Conservation (phyloP, 1,284 basidiomycete genomes). For the Lentinula novae-zelandiae region DNA sequence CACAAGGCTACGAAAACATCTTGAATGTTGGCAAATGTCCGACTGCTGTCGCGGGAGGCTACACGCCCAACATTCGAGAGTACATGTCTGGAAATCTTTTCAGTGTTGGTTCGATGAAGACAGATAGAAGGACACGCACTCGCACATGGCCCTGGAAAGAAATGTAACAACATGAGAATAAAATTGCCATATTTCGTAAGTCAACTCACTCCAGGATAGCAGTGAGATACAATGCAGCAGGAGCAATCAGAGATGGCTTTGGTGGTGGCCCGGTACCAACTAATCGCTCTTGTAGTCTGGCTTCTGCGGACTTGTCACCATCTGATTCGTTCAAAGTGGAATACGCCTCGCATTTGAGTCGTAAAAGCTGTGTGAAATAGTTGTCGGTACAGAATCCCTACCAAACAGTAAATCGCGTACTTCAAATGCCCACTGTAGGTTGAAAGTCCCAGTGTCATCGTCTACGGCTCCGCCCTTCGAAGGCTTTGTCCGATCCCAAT, state of each 20-base stretch:
- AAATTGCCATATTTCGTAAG: slow-evolving; percentile 13
- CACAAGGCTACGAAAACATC: slow-evolving; percentile 85
- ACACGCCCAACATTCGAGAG: slow-evolving; percentile 81
- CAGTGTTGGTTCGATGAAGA: slow-evolving; percentile 9
- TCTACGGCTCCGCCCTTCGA: slow-evolving; percentile 31
- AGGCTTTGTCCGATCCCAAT: slow-evolving; percentile 67
- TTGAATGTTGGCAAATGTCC: slow-evolving; percentile 68
- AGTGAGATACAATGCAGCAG: slow-evolving; percentile 84
- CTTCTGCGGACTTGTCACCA: slow-evolving; percentile 66
- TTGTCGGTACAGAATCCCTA: neutral
- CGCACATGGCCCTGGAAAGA: slow-evolving; percentile 68
- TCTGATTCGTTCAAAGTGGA: slow-evolving; percentile 81
- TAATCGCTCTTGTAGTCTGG: slow-evolving; percentile 57
- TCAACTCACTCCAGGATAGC: slow-evolving; percentile 85
- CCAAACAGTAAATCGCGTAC: slow-evolving; percentile 36
- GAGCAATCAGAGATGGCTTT: slow-evolving; percentile 60
- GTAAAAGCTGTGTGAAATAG: slow-evolving; percentile 51
- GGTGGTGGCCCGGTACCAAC: slow-evolving; percentile 43
- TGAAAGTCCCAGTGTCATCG: slow-evolving; percentile 53
- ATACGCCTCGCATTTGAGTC: slow-evolving; percentile 81
- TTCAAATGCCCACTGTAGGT: slow-evolving; percentile 71
- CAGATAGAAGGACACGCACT: slow-evolving; percentile 49
- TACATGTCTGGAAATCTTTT: slow-evolving; percentile 62
- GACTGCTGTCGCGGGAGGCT: slow-evolving; percentile 79
- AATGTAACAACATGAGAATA: slow-evolving; percentile 20